Conservation (phyloP, 352 stramenopile genomes). For the Phytophthora podocarpi region DNA sequence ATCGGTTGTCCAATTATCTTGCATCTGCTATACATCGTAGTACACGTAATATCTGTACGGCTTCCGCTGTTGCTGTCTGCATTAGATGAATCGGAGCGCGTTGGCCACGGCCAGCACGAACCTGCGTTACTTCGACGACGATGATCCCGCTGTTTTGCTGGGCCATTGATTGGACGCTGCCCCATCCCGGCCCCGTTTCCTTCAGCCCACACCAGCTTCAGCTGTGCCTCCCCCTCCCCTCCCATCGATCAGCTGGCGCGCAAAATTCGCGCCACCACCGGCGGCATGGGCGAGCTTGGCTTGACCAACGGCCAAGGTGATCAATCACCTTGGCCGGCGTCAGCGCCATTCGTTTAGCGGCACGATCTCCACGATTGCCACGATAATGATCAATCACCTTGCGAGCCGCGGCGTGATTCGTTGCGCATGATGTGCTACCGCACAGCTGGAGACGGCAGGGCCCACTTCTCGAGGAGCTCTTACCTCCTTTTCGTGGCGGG, state of each 20-base stretch:
- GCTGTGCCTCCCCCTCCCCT: constrained; percentile 20
- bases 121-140: no score
- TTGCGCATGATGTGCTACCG: background rate
- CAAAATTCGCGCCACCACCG: constrained; percentile 18
- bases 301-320: constrained; percentile 3
- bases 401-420: background rate
- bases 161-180: constrained; percentile 11
- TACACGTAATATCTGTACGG: no score
- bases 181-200: constrained; percentile 8
- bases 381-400: background rate
- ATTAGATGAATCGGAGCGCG: no score
- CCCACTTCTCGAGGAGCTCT: constrained; percentile 19
- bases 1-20: no score
- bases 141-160: no score
- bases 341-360: constrained; percentile 4
- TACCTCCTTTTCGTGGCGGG: no score
- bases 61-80: no score
- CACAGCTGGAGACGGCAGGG: background rate
- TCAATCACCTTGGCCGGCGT: background rate
- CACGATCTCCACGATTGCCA: background rate
- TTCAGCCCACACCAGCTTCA: constrained; percentile 20
- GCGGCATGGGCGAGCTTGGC: background rate
- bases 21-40: no score
- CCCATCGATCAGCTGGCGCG: constrained; percentile 24
- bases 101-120: no score